Evolutionary conservation across 768 basidiomycete genomes (phyloP).

Genomic region (Crucibulum laeve): DNA sequence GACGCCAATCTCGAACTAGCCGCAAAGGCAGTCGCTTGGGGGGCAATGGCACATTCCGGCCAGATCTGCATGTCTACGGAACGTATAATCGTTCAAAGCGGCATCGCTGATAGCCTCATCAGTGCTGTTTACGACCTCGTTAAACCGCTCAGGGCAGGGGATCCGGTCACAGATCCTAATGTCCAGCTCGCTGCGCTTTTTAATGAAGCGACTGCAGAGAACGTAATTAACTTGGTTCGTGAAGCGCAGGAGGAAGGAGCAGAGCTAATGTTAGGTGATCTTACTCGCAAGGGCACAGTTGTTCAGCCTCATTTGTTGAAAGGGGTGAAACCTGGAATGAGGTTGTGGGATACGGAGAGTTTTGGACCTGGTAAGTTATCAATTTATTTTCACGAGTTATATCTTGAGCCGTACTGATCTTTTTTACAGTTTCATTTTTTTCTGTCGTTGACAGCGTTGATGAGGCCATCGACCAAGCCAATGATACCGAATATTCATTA

Average conservation of each 20-base stretch:
- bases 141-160: conserved; percentile 33
- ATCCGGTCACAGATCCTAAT: conserved; percentile 21
- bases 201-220: conserved; percentile 38
- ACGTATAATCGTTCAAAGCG: conserved; percentile 48
- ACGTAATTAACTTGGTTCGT: conserved; percentile 35
- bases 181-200: conserved; percentile 36
- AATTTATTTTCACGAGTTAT: not conserved
- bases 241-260: conserved; percentile 43
- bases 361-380: conserved; percentile 55
- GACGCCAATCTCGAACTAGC: conserved; percentile 52
- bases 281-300: conserved; percentile 30
- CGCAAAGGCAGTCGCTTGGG: conserved; percentile 41
- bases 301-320: conserved; percentile 50
- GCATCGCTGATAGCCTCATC: conserved; percentile 30
- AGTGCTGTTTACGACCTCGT: conserved; percentile 26
- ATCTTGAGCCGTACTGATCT: not conserved
- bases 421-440: conserved; percentile 34
- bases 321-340: conserved; percentile 45
- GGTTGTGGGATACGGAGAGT: conserved; percentile 52
- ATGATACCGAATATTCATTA: conserved; percentile 48
- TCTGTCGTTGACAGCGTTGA: conserved; percentile 41
- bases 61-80: conserved; percentile 58
- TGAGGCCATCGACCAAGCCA: conserved; percentile 55
- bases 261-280: conserved; percentile 39
- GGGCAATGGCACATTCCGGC: conserved; percentile 43